These are phyloP conservation scores for Trichophyton verrucosum DNA, from an alignment of 2,329 filamentous ascomycete genomes.

Conservation along the genomic window DNA sequence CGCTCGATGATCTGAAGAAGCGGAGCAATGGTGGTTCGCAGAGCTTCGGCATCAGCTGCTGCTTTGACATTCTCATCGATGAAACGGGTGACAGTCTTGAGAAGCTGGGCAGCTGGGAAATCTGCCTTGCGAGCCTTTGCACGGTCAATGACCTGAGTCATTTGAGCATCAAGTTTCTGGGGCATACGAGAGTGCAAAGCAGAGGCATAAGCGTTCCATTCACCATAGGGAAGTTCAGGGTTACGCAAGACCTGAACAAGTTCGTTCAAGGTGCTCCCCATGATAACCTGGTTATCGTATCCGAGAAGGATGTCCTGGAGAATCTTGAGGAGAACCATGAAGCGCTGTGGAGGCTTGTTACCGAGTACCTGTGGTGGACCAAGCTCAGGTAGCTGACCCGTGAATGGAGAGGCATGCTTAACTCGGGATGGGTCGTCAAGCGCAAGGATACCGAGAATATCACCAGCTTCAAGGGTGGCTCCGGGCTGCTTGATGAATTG, in stretches of 20 bases:
- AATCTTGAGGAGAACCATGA: slow-evolving; percentile 62
- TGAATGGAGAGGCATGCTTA: slow-evolving; percentile 90
- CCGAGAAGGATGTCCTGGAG: slow-evolving; percentile 80
- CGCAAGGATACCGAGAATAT: slow-evolving; percentile 93
- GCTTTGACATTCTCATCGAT: slow-evolving; percentile 70
- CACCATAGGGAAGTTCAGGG: slow-evolving; percentile 82
- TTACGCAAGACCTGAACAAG: slow-evolving; percentile 82
- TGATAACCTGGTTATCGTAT: slow-evolving; percentile 95
- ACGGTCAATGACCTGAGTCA: slow-evolving; percentile 76
- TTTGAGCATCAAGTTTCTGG: slow-evolving; percentile 71
- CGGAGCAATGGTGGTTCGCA: slow-evolving; percentile 62
- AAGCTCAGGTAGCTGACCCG: slow-evolving; percentile 76
- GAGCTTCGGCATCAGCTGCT: slow-evolving; percentile 53
- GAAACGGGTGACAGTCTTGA: slow-evolving; percentile 77
- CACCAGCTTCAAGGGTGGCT: slow-evolving; percentile 91
- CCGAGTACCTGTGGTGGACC: slow-evolving; percentile 79
- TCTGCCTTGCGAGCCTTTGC: slow-evolving; percentile 65
- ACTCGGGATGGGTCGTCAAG: slow-evolving; percentile 91
- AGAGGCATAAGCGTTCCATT: slow-evolving; percentile 92
- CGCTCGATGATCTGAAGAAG: slow-evolving; percentile 64
- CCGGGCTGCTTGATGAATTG: slow-evolving; percentile 99
- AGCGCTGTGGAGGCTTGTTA: slow-evolving; percentile 82
- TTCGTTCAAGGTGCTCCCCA: slow-evolving; percentile 74
- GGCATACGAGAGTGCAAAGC: slow-evolving; percentile 97
- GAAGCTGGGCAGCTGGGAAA: slow-evolving; percentile 80